These are phyloP conservation scores for Ascochyta lentis DNA, from an alignment of 2,329 filamentous ascomycete species.

Conservation along the genomic window DNA sequence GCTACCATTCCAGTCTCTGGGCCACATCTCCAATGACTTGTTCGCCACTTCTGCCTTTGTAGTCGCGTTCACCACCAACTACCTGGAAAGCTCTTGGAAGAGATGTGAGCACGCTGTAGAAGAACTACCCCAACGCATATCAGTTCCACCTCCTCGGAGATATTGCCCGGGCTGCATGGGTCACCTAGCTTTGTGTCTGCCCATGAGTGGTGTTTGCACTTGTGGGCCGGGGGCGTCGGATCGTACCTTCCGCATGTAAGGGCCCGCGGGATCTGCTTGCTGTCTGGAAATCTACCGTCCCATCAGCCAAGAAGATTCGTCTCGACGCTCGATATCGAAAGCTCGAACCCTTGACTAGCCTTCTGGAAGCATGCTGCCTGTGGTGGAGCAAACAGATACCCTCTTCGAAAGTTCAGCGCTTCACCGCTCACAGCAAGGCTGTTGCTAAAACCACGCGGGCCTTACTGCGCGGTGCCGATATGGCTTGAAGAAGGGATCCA, in stretches of 20 bases:
- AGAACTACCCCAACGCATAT: background rate
- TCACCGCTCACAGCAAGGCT: background rate
- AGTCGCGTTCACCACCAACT: no score
- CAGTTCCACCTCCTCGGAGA: background rate
- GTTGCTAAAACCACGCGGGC: background rate
- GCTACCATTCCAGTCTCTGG: no score
- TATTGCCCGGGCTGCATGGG: background rate
- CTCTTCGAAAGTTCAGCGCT: background rate
- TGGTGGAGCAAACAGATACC: background rate
- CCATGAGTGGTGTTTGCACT: slow-evolving; percentile 1
- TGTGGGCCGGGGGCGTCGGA: background rate
- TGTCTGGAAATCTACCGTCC: background rate
- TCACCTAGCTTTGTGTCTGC: background rate
- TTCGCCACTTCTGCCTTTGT: no score
- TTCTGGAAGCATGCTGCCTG: background rate
- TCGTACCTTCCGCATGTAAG: background rate
- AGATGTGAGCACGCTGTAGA: no score
- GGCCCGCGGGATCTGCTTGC: background rate
- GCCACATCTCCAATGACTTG: no score
- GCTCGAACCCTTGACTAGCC: background rate
- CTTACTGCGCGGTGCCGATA: background rate
- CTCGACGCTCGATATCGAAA: background rate
- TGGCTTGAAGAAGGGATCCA: background rate
- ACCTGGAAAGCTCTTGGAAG: no score
- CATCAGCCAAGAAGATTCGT: background rate